Evolutionary conservation across 2,329 filamentous ascomycete species (phyloP), one percentile per base, ranked within the genome.

Genomic region (Phialemoniopsis sp.): DNA sequence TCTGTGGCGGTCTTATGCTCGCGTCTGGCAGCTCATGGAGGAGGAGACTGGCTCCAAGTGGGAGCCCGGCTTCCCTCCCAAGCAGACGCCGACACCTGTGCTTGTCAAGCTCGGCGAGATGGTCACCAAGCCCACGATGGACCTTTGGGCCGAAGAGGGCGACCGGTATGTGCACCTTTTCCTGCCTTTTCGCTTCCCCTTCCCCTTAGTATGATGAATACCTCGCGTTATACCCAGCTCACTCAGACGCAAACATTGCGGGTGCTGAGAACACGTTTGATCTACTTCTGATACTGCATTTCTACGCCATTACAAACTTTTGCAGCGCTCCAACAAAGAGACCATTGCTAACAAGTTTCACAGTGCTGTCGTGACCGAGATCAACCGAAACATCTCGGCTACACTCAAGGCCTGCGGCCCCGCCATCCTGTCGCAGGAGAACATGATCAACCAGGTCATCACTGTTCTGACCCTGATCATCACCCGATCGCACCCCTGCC

Each of bases 171-270:
- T 89, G 49, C 12, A 18, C 13, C 29, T 33, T 36, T 29, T 48
- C 45, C 40, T 46, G 53, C 31, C 42, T 46, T 40, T 37, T 46
- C 49, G 37, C 32, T 43, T 15, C 28, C 37, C 40, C 16, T 10
- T 14, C 5, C 13, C 40, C 32, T 32, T 34, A 40, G 19, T 38
- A 83, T 89, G 89, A 96, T 96, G 89, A 95, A 68, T 73, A 78
- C 72, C 66, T 71, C 80, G 82, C 87, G 88, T 90, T 90, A 91
- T 38, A 91, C 91, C 89, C 90, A 96, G 90, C 90, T 96, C 91
- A 96, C 90, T 95, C 88, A 87, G 86, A 97, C 84, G 83, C 87
- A 78, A 70, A 70, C 77, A 70, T 68, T 80, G 86, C 81, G 81
- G 70, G 82, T 95, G 89, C 86, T 89, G 88, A 83, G 83, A 93